Base-by-base conservation (phyloP, 2,329 filamentous ascomycete species). In the Tolypocladium nubicola region DNA sequence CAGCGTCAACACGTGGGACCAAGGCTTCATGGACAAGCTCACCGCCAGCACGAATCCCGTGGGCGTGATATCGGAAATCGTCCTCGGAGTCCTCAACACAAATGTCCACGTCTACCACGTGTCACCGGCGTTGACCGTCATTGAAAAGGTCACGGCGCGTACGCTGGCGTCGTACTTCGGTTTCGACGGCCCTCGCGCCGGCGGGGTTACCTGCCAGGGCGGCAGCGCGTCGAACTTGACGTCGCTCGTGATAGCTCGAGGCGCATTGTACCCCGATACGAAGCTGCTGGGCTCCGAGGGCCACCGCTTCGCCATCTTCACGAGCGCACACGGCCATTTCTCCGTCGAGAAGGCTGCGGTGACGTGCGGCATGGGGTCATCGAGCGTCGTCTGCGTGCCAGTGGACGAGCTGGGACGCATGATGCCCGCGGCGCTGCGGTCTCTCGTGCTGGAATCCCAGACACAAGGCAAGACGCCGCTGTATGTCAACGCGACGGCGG, bases 1-100 rank as follows among this genome's bases (percentile, higher is more conserved):
- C 72, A 93, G 88, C 66, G 93, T 97, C 66, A 97, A 97, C 74
- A 97, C 92, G n/a, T 97, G 92, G 89, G 89, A 96, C 67, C 92
- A 96, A 71, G 93, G 93, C 10, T 97, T 97, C 73, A 74, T 97
- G 67, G 92, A 97, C 73, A 97, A 97, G 75, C 77, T 97, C 19
- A 97, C 96, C 71, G 84, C 88, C n/a, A 87, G 86, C 61, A 94
- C 89, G 35, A 94, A 94, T 68, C 87, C 93, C 49, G 85, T 87
- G 66, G 93, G 93, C n/a, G 80, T 97, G 0, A 85, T 87, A 19
- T 87, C 90, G 2, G 93, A 97, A 66, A 76, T 97, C 57, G 77
- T 97, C 11, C 82, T 97, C 26, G 86, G 89, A 0, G 82, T 89
- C 0, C 75, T 97, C 47, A 97, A 97, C 74, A 96, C 93, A 37